Conservation (phyloP, 2,329 filamentous ascomycete genomes). For the Calonectria multiphialidica region DNA sequence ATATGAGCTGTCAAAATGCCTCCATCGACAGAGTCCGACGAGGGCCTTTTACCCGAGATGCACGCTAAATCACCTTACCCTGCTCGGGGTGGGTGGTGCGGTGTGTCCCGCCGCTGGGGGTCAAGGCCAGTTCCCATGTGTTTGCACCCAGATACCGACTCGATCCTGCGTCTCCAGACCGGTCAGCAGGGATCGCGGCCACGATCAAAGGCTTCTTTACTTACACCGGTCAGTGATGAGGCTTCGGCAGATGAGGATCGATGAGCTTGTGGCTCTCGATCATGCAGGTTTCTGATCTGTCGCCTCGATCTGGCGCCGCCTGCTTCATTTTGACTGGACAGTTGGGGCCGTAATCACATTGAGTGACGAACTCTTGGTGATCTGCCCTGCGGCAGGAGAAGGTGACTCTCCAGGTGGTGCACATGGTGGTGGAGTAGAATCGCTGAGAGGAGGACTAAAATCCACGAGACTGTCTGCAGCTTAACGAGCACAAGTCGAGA, state of each 20-base stretch:
- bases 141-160: not conserved
- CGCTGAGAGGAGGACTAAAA: constrained; percentile 2
- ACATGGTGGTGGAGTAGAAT: constrained; percentile 10
- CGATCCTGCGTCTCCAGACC: constrained; percentile 9
- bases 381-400: constrained; percentile 20
- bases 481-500: not conserved
- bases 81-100: not conserved
- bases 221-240: constrained; percentile 7
- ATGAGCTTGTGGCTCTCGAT: constrained; percentile 17
- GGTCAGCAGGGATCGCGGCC: constrained; percentile 5
- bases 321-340: constrained; percentile 23
- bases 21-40: not conserved
- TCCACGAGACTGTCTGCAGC: not conserved
- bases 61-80: not conserved
- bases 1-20: not conserved
- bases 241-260: constrained; percentile 23
- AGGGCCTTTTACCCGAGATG: not conserved
- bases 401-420: constrained; percentile 16
- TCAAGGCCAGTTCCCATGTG: not conserved
- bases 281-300: constrained; percentile 26
- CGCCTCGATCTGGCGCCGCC: constrained; percentile 18
- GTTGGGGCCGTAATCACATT: constrained; percentile 15
- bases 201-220: not conserved
- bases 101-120: not conserved
- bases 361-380: constrained; percentile 14